Base-by-base conservation (phyloP, 305 asterid species). In the Withania somnifera region DNA sequence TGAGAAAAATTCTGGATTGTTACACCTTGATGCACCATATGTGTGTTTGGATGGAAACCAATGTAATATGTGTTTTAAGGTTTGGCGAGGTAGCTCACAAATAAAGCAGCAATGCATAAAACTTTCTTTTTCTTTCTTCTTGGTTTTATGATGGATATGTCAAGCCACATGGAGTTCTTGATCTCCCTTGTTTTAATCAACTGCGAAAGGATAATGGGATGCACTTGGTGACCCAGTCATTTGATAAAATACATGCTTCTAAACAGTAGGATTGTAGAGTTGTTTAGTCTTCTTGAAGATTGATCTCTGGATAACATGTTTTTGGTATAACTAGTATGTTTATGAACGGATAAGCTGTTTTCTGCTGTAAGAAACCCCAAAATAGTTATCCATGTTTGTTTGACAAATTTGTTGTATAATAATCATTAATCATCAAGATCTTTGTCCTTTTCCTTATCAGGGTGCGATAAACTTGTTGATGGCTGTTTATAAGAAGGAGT, bases 381-480 rank as follows among this genome's bases (percentile, higher is more conserved):
- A 17, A 17, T 15, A 47, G 45, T 1, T 75, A n/a, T 75, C 17
- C 80, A 75, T 50, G 80, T 75, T 50, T 50, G 28, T 75, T 75
- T 47, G 60, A 50, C 38, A 26, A 36, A 36, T 17, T 28, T 50
- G 38, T 47, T 50, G n/a, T 26, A 24, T 57, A 80, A 81, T 80
- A 80, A 24, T 50, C 45, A 15, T 50, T 51, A 38, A 30, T 81
- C 54, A 63, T 45, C 28, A 11, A 22, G 4, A 66, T 5, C 47
- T 66, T 22, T 78, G 14, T 64, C 67, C 85, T 78, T 84, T 81
- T 77, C 69, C 54, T 84, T 36, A 84, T 84, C 63, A 97, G 98
- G 99, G 99, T 82, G 99, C 99, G 20, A 97, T 97, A 78, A 95
- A 97, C 89, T 88, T 97, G 89, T 90, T 97, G 79, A 89, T 94